These are phyloP conservation scores for Sicyos baderoa DNA, from an alignment of 306 rosid genomes.

Conservation along the genomic window DNA sequence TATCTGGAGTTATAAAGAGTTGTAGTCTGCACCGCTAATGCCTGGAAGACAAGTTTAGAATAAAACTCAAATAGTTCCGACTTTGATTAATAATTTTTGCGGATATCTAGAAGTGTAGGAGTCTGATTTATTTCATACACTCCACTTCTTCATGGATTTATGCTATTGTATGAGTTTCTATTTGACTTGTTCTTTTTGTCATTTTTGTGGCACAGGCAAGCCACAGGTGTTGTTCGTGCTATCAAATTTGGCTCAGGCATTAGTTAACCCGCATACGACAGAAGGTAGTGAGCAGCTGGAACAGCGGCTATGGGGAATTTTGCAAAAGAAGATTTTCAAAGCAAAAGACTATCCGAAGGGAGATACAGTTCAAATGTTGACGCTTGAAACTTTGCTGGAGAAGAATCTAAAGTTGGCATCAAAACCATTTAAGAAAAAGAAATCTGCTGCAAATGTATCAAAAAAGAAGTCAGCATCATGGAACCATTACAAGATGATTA, in stretches of 20 bases:
- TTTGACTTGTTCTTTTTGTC: neutral
- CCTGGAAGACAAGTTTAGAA: neutral
- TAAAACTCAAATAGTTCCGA: neutral
- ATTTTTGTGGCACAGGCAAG: constrained; percentile 46
- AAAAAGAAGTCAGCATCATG: constrained; percentile 46
- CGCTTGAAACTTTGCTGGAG: constrained; percentile 67
- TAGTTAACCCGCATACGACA: constrained; percentile 63
- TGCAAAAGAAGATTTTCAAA: constrained; percentile 70
- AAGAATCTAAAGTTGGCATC: constrained; percentile 75
- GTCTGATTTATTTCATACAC: neutral
- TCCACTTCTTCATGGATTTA: neutral
- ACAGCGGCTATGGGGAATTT: constrained; percentile 88
- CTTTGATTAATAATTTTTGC: neutral
- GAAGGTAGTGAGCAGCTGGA: constrained; percentile 87
- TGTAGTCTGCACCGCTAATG: neutral
- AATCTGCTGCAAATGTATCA: constrained; percentile 41
- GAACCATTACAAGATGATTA: constrained; percentile 64
- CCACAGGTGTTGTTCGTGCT: constrained; percentile 69
- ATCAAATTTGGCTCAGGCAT: constrained; percentile 61
- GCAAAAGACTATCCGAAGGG: constrained; percentile 75
- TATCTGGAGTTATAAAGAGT: neutral
- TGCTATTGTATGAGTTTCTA: neutral
- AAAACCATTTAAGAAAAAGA: constrained; percentile 62
- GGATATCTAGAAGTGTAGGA: neutral
- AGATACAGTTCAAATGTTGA: constrained; percentile 53